Evolutionary conservation across 208 protist genomes (phyloP), one percentile per base, ranked within the genome.

Genomic region (Acanthamoeba triangularis): DNA sequence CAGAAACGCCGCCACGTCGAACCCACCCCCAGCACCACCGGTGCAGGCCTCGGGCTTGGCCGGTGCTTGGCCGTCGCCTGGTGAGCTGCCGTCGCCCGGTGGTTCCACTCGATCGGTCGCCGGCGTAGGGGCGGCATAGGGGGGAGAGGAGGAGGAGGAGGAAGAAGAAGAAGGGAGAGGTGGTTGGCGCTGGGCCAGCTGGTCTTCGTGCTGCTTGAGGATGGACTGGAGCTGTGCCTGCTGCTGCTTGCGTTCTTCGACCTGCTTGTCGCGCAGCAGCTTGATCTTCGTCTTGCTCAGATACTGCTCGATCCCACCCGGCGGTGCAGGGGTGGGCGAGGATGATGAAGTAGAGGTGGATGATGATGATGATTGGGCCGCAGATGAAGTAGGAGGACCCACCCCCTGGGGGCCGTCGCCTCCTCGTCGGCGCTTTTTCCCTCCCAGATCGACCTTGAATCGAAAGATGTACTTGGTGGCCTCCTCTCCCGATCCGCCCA

Each of bases 401-500:
- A 37, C 80, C 49, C 52, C 80, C 47, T 88, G 30, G 33, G 35
- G 41, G n/a, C 28, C 74, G 11, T 84, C 65, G 65, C 74, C 41
- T 54, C 74, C 74, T 84, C 80, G 49, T 18, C 80, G 41, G 41
- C 80, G 80, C 49, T 88, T 88, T 88, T 63, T 88, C 8, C 37
- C 74, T 5, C 49, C 33, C 11, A 88, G 20, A 11, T 88, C 49
- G n/a, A 88, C 80, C 47, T 88, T 88, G 30, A 88, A 88, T 20
- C 80, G 80, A 44, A 88, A 88, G 80, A 88, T 88, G 49, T 47
- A 88, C 80, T 88, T 88, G 5, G 80, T 41, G 80, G 80, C 80
- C 49, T 35, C 80, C 33, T 88, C 80, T 13, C 76, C 41, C 23
- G 65, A 74, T 10, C 13, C 30, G 65, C 80, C 80, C 10, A 76